Percentiles rank a stretch among this genome's conserved stretches.
phyloP scores from a whole-genome alignment of 192 early-diverging fungal species.

The Dissophora globulifera region DNA sequence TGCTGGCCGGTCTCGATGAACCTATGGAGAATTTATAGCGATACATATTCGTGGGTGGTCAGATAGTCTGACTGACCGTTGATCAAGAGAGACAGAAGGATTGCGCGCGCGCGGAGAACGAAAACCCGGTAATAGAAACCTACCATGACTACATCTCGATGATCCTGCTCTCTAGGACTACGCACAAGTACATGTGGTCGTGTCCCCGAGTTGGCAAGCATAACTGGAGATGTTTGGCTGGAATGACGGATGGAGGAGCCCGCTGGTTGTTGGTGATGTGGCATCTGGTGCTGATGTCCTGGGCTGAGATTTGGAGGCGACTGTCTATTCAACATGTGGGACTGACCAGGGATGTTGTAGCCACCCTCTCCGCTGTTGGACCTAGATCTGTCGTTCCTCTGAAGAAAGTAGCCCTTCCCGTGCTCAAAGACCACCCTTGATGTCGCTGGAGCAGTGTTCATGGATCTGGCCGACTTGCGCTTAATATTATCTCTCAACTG shows the following conservation, averaged over 20 bases:
- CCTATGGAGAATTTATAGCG: background rate
- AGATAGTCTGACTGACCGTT: no score
- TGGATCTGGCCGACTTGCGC: slow-evolving; percentile 62
- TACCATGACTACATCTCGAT: slow-evolving; percentile 6
- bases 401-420: slow-evolving; percentile 40
- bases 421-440: slow-evolving; percentile 44
- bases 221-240: background rate
- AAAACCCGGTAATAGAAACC: no score
- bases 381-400: slow-evolving; percentile 29
- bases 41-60: background rate
- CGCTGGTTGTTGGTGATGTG: background rate
- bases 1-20: no score
- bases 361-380: slow-evolving; percentile 37
- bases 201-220: background rate
- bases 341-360: background rate
- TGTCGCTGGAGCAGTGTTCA: slow-evolving; percentile 34
- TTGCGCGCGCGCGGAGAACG: background rate
- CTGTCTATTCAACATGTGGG: background rate
- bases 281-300: slow-evolving; percentile 3
- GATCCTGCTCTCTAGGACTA: slow-evolving; percentile 5
- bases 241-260: background rate
- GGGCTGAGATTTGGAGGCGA: background rate
- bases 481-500: slow-evolving; percentile 76
- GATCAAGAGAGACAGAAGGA: no score
- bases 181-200: background rate